Conservation (phyloP, 176 grass and related monocot genomes). For the Coix lacrymajobi region DNA sequence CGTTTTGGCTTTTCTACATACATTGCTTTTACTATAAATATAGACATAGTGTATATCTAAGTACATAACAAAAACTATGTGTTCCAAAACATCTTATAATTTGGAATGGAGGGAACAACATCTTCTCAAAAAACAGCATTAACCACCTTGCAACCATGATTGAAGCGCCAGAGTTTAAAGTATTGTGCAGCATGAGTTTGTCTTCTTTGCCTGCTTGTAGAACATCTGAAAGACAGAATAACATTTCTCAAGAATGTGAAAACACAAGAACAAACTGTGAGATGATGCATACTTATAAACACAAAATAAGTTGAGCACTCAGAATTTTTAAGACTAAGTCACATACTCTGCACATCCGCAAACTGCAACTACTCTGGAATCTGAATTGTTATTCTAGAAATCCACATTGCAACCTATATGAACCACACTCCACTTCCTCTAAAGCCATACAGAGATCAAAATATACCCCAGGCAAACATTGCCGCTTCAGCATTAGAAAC, state of each 20-base stretch:
- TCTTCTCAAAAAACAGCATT: not conserved
- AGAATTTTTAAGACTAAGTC: not conserved
- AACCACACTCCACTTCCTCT: not conserved
- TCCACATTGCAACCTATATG: not conserved
- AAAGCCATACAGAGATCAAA: not conserved
- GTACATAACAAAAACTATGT: not conserved
- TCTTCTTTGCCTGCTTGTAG: conserved; percentile 99
- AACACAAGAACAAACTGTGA: not conserved
- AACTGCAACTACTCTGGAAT: not conserved
- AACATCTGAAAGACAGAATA: conserved; percentile 74
- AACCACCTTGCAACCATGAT: conserved; percentile 30
- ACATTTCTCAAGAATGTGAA: not conserved
- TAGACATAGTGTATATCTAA: not conserved
- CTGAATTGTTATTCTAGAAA: not conserved
- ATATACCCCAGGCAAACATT: not conserved
- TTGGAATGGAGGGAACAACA: not conserved
- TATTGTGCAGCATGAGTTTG: conserved; percentile 89
- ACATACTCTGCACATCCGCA: not conserved
- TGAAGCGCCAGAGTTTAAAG: conserved; percentile 35
- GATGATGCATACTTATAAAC: not conserved
- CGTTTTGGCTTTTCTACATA: not conserved
- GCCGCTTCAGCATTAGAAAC: not conserved
- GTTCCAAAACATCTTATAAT: not conserved
- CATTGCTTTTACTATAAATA: not conserved
- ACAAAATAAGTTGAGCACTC: not conserved